Conservation (phyloP, 2,329 filamentous ascomycete genomes). For the Acrocalymma vagum region DNA sequence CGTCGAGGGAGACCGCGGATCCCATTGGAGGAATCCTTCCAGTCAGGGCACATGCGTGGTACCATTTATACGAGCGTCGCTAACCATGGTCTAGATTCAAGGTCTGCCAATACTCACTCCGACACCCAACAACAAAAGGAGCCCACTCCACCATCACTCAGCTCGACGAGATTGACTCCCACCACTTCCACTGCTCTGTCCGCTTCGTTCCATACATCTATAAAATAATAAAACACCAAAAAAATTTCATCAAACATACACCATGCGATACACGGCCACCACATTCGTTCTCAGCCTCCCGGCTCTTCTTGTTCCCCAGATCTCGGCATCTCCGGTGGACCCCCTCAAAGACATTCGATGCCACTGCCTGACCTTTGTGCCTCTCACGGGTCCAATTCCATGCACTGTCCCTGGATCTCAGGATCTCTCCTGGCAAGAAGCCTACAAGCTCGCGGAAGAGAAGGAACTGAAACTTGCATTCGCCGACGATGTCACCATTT, state of each 20-base stretch:
- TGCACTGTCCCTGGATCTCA: conserved; percentile 32
- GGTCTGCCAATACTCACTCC: conserved; percentile 5
- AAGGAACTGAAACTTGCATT: conserved; percentile 34
- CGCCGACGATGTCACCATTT: conserved; percentile 27
- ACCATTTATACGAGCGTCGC: conserved; percentile 10
- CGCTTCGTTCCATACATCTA: too few relatives aligned
- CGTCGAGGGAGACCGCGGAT: too few relatives aligned
- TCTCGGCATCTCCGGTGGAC: conserved; percentile 21
- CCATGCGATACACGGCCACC: conserved; percentile 4
- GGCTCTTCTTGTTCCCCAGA: conserved; percentile 8
- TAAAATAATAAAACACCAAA: too few relatives aligned
- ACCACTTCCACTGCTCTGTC: too few relatives aligned
- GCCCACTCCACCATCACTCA: conserved; percentile 9
- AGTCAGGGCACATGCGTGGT: conserved; percentile 1
- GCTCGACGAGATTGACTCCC: conserved; percentile 1
- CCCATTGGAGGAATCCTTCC: conserved; percentile 8
- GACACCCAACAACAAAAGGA: conserved; percentile 3
- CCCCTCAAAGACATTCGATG: conserved; percentile 30
- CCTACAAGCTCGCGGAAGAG: conserved; percentile 27
- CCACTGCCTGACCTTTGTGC: conserved; percentile 33
- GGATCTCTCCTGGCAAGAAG: conserved; percentile 31
- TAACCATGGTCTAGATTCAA: conserved; percentile 16
- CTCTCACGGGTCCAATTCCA: conserved; percentile 21
- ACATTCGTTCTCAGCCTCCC: conserved; percentile 9
- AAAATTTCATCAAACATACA: background rate